A percentile compares a stretch with the other conserved stretches of the same genome.
Evolutionary conservation across 768 basidiomycete genomes (phyloP).

Genomic region (Trametes maxima): DNA sequence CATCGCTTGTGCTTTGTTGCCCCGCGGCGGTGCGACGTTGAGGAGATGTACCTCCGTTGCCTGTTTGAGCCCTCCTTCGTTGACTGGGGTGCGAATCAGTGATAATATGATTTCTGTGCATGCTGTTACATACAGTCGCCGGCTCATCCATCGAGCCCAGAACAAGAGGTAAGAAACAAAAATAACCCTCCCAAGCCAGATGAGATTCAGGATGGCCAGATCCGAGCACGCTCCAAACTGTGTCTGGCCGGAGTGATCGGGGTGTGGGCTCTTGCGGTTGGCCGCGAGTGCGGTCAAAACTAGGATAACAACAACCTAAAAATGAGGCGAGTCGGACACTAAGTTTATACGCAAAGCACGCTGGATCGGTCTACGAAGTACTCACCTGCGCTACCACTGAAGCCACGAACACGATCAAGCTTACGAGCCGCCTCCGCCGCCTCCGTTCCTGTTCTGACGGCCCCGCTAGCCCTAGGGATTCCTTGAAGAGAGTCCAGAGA

Average conservation of each 20-base stretch:
- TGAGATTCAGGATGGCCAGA: constrained; percentile 10
- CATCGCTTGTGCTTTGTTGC: neutral
- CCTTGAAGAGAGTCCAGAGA: neutral
- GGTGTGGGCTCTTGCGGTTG: constrained; percentile 2
- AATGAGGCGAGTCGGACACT: too few species aligned
- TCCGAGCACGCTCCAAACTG: constrained; percentile 10
- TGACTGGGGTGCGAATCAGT: neutral
- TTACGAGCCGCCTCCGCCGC: neutral
- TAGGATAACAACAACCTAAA: constrained; percentile 9
- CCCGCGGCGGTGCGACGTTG: neutral
- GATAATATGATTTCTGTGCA: too few species aligned
- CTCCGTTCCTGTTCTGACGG: constrained; percentile 5
- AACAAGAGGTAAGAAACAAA: constrained; percentile 3
- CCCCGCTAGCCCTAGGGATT: neutral
- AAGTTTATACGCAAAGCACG: neutral
- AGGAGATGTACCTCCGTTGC: neutral
- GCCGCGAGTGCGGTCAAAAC: neutral
- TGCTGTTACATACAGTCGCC: neutral
- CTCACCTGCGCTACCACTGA: neutral
- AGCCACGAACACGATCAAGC: constrained; percentile 2
- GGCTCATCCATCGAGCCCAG: constrained; percentile 17
- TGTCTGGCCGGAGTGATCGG: constrained; percentile 1
- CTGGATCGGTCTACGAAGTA: neutral
- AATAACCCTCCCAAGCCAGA: constrained; percentile 14
- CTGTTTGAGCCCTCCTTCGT: neutral